A percentile compares a stretch with the other conserved stretches of the same genome.
phyloP scores from a whole-genome alignment of 192 early-diverging fungal genomes.

The Lobosporangium transversale region DNA sequence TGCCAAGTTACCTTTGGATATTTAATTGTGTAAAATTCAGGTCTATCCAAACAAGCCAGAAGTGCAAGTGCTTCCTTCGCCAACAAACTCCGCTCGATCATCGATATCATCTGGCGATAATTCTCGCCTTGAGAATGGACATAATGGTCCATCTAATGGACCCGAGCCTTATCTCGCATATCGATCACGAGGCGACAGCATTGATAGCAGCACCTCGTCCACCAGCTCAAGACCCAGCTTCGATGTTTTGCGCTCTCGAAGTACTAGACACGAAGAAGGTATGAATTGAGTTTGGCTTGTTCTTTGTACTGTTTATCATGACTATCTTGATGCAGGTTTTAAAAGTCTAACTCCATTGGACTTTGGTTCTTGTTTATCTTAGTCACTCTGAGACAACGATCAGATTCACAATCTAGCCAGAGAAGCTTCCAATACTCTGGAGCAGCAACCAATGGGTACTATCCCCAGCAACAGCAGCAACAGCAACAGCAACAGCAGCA shows the following conservation, averaged over 20 bases:
- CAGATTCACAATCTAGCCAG: constrained; percentile 47
- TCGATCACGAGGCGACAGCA: constrained; percentile 44
- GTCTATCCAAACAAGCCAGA: constrained; percentile 45
- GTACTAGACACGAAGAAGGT: constrained; percentile 42
- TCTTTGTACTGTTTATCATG: too few relatives aligned
- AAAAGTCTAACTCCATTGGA: too few relatives aligned
- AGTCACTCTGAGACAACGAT: constrained; percentile 37
- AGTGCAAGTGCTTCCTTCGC: constrained; percentile 36
- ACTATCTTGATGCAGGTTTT: too few relatives aligned
- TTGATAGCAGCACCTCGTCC: constrained; percentile 40
- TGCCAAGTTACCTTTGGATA: background rate
- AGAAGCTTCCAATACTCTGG: constrained; percentile 25
- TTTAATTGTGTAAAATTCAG: constrained; percentile 14
- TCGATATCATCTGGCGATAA: constrained; percentile 42
- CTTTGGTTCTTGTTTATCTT: background rate
- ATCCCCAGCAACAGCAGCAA: constrained; percentile 43
- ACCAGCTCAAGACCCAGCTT: constrained; percentile 44
- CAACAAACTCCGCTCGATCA: constrained; percentile 44
- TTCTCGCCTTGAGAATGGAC: constrained; percentile 7
- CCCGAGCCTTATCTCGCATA: constrained; percentile 35
- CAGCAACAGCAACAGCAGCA: constrained; percentile 32
- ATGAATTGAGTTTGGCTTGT: too few relatives aligned
- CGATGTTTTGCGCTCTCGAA: constrained; percentile 40
- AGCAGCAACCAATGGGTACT: constrained; percentile 24
- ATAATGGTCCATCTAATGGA: constrained; percentile 3